Conservation (phyloP, 2,329 filamentous ascomycete species). For the Akanthomyces lecanii region DNA sequence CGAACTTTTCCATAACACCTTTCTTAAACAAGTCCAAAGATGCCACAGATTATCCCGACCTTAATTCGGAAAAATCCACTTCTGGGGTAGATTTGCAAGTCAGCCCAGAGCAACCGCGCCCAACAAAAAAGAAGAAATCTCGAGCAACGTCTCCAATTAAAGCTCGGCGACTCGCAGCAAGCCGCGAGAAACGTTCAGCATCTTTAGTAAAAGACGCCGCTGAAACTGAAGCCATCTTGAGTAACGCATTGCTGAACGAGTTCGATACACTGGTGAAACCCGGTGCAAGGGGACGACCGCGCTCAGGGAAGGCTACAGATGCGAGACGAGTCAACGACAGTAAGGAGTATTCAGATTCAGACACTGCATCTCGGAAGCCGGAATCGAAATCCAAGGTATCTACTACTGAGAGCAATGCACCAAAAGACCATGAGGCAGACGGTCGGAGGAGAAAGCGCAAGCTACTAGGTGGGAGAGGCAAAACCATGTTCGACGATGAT, state of each 20-base stretch:
- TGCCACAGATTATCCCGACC: conserved; percentile 36
- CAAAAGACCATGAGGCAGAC: conserved; percentile 13
- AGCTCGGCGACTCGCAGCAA: neutral
- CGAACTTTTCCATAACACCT: conserved; percentile 87
- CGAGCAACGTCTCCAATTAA: neutral
- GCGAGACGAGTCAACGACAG: neutral
- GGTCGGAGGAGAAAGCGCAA: conserved; percentile 69
- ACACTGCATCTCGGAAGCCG: neutral
- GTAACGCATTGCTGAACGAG: neutral
- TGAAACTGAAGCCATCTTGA: neutral
- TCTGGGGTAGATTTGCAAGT: neutral
- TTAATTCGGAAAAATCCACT: neutral
- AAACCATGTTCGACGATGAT: conserved; percentile 68
- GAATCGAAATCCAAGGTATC: neutral
- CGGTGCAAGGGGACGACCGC: neutral
- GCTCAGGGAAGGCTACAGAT: neutral
- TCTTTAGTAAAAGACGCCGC: neutral
- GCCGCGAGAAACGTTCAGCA: neutral
- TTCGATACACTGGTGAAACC: neutral
- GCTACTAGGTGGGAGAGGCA: conserved; percentile 57
- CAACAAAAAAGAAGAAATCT: neutral
- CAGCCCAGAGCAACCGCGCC: neutral
- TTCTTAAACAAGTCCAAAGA: conserved; percentile 75
- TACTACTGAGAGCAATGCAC: conserved; percentile 15
- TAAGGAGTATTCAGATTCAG: neutral